Evolutionary conservation across 2,329 filamentous ascomycete species (phyloP), one percentile per base, ranked within the genome.

Genomic region (Colletotrichum higginsianum): DNA sequence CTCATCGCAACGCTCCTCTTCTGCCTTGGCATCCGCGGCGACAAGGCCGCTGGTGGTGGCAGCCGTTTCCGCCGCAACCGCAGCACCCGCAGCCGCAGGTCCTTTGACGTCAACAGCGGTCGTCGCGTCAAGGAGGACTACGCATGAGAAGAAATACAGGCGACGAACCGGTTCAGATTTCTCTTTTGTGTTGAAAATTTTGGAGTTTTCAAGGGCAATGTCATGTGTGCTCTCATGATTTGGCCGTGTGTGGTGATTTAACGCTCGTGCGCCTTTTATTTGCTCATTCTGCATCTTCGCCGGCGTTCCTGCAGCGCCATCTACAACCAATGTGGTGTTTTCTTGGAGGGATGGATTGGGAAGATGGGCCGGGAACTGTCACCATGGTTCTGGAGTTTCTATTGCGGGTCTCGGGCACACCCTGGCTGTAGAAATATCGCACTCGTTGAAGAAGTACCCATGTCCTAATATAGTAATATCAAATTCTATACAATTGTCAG

Each of bases 81-180:
- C 63, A 87, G 85, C 76, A 84, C 83, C 23, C 83, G 86, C 15
- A 89, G 86, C 74, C 87, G 85, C 76, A 87, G 87, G 72, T 85
- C 88, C 68, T 88, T 89, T 70, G 86, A 85, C 62, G 82, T 89
- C 71, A 62, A 52, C 38, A 86, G 84, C 75, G 84, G 90, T 74
- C 86, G 86, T 66, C 86, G 90, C 15, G 90, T 93, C 76, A 93
- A 93, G 87, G 91, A 93, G 35, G 90, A 93, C 73, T 94, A 93
- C 78, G 85, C 87, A 56, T 91, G 84, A 84, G 73, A 40, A 16
- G 4, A 21, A 26, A 6, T 16, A 4, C 13, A 23, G 9, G 18
- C 35, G 21, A 61, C 16, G 38, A 12, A 21, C 2, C 21, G 26
- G 16, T 9, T 16, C n/a, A 26, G 1, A 61, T 15, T 12, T n/a